Evolutionary conservation across 2,329 filamentous ascomycete species (phyloP).

Genomic region (Talaromyces sp.): DNA sequence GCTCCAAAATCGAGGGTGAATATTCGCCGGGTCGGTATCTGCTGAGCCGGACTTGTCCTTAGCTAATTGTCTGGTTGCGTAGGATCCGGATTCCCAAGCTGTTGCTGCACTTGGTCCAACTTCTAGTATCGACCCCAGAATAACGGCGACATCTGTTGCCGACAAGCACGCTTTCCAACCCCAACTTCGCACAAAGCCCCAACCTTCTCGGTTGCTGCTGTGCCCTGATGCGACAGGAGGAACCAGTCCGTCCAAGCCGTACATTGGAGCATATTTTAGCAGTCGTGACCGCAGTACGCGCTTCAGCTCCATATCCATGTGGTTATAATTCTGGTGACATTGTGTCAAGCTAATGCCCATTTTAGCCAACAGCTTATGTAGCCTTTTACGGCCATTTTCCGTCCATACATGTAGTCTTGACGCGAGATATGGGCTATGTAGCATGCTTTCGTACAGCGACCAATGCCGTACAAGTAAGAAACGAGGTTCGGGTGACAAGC

Average conservation of each 20-base stretch:
- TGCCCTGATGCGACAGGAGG: conserved; percentile 70
- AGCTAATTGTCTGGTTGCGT: conserved; percentile 23
- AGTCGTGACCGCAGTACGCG: conserved; percentile 79
- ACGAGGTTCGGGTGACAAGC: conserved; percentile 86
- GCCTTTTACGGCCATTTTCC: conserved; percentile 77
- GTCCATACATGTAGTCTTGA: conserved; percentile 92
- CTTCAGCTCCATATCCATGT: conserved; percentile 98
- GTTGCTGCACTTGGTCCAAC: conserved; percentile 58
- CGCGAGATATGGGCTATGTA: conserved; percentile 92
- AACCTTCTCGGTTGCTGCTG: conserved; percentile 77
- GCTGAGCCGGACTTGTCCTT: conserved; percentile 23
- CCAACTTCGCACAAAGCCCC: conserved; percentile 97
- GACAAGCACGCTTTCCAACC: conserved; percentile 94
- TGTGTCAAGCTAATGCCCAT: conserved; percentile 95
- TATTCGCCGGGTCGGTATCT: conserved; percentile 30
- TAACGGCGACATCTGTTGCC: conserved; percentile 89
- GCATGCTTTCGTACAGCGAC: conserved; percentile 97
- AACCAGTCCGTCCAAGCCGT: conserved; percentile 90
- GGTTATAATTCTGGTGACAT: conserved; percentile 91
- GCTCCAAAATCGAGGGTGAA: conserved; percentile 53
- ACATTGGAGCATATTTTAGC: conserved; percentile 85
- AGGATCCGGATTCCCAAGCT: conserved; percentile 33
- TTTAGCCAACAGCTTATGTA: conserved; percentile 93
- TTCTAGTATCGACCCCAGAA: conserved; percentile 87
- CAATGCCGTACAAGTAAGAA: conserved; percentile 93